Base-by-base conservation (phyloP, 306 rosid genomes). In the Sophora flavescens region DNA sequence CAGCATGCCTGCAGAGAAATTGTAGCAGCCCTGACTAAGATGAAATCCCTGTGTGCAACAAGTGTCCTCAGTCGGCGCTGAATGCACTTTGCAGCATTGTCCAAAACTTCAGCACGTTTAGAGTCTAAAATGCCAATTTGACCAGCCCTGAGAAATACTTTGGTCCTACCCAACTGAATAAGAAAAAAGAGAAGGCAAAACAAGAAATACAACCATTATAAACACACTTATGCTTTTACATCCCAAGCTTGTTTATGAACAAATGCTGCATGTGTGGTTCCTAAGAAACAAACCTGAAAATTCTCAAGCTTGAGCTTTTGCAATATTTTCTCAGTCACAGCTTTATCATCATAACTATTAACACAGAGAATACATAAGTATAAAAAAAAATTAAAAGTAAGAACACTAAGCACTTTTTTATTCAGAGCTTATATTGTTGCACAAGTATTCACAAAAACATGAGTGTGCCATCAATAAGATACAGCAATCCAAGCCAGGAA, bases 91-190 rank as follows among this genome's bases (percentile, higher is more conserved):
- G 90, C 92, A 87, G 99, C 93, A 78, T 81, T 86, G 80, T 95
- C 99, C 84, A 95, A 84, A 79, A 95, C 95, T 81, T 88, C 97
- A 60, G 97, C 84, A 5, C 99, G 91, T 60, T 78, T 87, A 63
- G 91, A 87, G 80, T 95, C 99, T 78, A 95, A 88, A 84, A 89
- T 79, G 52, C 97, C 99, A 84, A 95, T 95, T 87, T 95, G 97
- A 69, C 99, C 99, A 64, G 96, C 97, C 85, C 99, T 86, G 67
- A 95, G 97, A 86, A 95, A 92, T 56, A 95, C 97, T 77, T 95
- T 95, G 84, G 91, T 89, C 86, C 85, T 88, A 44, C 99, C 99
- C 88, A 92, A 86, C 99, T 95, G 86, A 80, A 64, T 22, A 41
- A 68, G 41, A 63, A 71, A 45, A 64, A 68, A 74, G 42, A 44